Base-by-base conservation (phyloP, 73 alveolate species). In the Paramecium tetraurelia region DNA sequence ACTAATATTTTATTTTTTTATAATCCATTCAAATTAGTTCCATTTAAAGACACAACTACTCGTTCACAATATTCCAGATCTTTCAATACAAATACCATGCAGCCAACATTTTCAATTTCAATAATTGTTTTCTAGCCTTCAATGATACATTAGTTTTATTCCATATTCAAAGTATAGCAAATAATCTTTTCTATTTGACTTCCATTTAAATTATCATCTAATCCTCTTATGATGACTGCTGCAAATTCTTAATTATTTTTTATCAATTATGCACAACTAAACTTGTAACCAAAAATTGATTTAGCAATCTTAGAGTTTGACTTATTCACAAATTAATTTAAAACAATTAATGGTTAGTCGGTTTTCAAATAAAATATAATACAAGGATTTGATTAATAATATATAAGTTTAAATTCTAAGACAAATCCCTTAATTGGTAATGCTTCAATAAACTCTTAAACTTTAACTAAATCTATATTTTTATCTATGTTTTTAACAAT, bases 341-440 rank as follows among this genome's bases (percentile, higher is more conserved):
- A 31, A 5, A 76, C 71, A 16, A 76, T 76, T 22, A 76, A 24
- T 20, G 89, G 71, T 41, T 76, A 43, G 41, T 76, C 89, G 41
- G 89, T 76, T 38, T 76, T 35, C 27, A 40, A 76, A 38, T 12
- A 38, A 21, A 76, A 7, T 43, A 76, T 35, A 1, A 36, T 33
- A n/a, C 58, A 27, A 76, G 40, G 70, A 14, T 36, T 18, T 40
- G 48, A 40, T 40, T 40, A 40, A 75, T 35, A 75, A 40, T n/a
- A 75, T 16, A 75, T 40, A 53, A 31, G 18, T 36, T 24, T 27
- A 12, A 31, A 31, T 31, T 75, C 58, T 7, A 33, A 27, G n/a
- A 75, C 40, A n/a, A 75, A 75, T 31, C 88, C 88, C 38, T 75
- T 75, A 16, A 75, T 40, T n/a, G 69, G 63, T 3, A 75, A 35